phyloP scores from a whole-genome alignment of 306 rosid species.

The Casuarina glauca region DNA sequence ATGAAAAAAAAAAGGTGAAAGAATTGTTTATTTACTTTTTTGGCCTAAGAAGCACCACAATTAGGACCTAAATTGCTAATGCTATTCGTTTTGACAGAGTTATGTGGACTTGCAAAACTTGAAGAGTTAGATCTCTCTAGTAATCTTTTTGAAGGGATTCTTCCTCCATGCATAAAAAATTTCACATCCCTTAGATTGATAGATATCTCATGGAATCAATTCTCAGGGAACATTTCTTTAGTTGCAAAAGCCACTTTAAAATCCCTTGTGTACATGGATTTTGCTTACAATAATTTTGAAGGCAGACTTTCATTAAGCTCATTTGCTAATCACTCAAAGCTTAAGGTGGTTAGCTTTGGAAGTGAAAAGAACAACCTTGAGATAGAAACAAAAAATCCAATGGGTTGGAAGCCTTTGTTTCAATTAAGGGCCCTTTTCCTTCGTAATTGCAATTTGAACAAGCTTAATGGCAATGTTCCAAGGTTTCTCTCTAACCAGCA shows the following conservation, averaged over 20 bases:
- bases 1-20: too few relatives aligned
- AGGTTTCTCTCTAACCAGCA: slow-evolving; percentile 1
- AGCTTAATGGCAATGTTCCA: not conserved
- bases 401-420: not conserved
- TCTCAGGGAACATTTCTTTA: slow-evolving; percentile 17
- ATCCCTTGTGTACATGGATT: slow-evolving; percentile 13
- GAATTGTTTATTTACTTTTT: too few relatives aligned
- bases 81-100: not conserved
- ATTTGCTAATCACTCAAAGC: slow-evolving; percentile 19
- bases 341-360: slow-evolving; percentile 7
- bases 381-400: slow-evolving; percentile 19
- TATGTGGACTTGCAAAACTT: slow-evolving; percentile 12
- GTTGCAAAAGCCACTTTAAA: not conserved
- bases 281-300: slow-evolving; percentile 18
- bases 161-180: slow-evolving; percentile 25
- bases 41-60: not conserved
- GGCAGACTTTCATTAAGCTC: slow-evolving; percentile 17
- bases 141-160: slow-evolving; percentile 9
- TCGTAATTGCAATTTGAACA: not conserved
- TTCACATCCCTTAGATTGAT: slow-evolving; percentile 12
- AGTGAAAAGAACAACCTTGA: slow-evolving; percentile 3
- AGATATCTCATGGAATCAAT: slow-evolving; percentile 17
- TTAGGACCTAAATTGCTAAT: not conserved
- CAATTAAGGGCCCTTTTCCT: slow-evolving; percentile 12
- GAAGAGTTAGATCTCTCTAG: slow-evolving; percentile 7